A percentile compares a stretch with the other conserved stretches of the same genome.
These are phyloP conservation scores for Coleophoma crateriformis DNA, from an alignment of 2,329 filamentous ascomycete species.

Conservation along the genomic window DNA sequence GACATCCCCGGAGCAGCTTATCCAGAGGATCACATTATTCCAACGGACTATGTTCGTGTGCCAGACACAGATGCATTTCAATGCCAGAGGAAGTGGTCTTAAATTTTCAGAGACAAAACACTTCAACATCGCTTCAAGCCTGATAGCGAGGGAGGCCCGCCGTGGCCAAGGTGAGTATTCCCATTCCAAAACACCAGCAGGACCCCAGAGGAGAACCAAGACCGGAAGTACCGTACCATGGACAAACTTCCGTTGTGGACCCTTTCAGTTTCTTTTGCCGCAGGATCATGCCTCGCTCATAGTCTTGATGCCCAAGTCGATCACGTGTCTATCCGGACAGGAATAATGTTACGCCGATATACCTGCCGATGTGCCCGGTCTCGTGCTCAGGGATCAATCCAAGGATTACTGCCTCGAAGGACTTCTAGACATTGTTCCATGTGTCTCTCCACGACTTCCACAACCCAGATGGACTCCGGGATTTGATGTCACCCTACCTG, in stretches of 20 bases:
- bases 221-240: too few species aligned
- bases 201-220: background rate
- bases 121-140: constrained; percentile 7
- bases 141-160: background rate
- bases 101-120: constrained; percentile 1
- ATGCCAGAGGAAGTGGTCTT: constrained; percentile 11
- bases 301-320: background rate
- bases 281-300: too few species aligned
- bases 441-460: too few species aligned
- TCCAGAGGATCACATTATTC: background rate
- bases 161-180: background rate
- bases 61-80: constrained; percentile 3
- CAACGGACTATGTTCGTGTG: constrained; percentile 1
- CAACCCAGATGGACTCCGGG: too few species aligned
- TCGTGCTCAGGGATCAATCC: too few species aligned
- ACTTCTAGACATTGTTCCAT: too few species aligned
- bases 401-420: too few species aligned
- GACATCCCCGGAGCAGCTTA: background rate
- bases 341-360: too few species aligned
- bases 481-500: background rate
- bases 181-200: background rate
- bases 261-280: too few species aligned
- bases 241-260: too few species aligned
- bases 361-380: too few species aligned
- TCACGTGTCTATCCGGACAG: background rate